phyloP scores from a whole-genome alignment of 164 flowering plant genomes.

The Stephania japonica region DNA sequence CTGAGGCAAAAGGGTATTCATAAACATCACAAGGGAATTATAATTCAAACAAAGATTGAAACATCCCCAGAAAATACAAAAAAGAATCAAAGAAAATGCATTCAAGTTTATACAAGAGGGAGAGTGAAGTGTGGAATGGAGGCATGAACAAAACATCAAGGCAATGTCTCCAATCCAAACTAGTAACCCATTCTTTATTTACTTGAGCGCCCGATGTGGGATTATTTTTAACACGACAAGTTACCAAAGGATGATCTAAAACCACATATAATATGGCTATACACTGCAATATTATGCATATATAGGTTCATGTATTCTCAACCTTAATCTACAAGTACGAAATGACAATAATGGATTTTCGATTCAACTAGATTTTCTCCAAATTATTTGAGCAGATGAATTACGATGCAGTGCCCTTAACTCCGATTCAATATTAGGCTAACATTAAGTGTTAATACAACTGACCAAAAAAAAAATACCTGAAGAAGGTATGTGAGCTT shows the following conservation, averaged over 20 bases:
- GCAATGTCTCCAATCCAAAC: no score
- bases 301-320: not conserved
- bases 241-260: no score
- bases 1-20: conserved; percentile 27
- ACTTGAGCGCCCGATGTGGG: no score
- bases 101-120: no score
- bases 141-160: no score
- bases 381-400: not conserved
- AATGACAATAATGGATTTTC: not conserved
- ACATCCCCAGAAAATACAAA: not conserved
- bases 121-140: no score
- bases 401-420: not conserved
- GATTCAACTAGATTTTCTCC: not conserved
- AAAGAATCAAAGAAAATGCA: not conserved
- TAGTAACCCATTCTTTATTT: no score
- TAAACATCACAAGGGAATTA: not conserved
- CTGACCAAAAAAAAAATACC: conserved; percentile 32
- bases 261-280: no score
- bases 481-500: conserved; percentile 96
- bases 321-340: not conserved
- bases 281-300: no score
- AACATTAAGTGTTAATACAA: no score
- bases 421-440: not conserved
- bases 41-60: not conserved
- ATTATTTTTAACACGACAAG: no score